These are phyloP conservation scores for Mangifera indica DNA, from an alignment of 345 rosid genomes.

Conservation along the genomic window DNA sequence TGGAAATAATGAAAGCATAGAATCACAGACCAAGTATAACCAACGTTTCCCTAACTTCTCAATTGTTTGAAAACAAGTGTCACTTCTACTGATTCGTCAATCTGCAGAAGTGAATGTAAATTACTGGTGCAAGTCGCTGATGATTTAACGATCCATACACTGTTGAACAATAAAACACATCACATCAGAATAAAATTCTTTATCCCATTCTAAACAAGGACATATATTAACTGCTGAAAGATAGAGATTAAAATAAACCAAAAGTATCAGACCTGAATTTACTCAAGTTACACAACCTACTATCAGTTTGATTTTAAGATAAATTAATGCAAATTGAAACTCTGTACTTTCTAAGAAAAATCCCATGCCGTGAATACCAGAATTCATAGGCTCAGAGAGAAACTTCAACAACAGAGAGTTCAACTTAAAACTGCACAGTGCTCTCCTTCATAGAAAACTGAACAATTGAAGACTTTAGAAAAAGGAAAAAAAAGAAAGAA, in stretches of 20 bases:
- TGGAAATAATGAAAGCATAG: constrained; percentile 43
- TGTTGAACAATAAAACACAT: constrained; percentile 22
- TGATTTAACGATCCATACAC: constrained; percentile 18
- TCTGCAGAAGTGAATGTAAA: constrained; percentile 9
- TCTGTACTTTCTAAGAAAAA: no score
- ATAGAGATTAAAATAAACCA: neutral
- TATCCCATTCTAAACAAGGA: neutral
- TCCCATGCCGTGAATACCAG: neutral
- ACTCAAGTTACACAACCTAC: neutral
- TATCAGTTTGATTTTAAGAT: neutral
- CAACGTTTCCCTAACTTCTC: constrained; percentile 7
- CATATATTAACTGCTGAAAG: neutral
- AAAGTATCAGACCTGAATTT: neutral
- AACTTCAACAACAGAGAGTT: neutral
- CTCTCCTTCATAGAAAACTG: neutral
- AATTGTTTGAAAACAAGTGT: neutral
- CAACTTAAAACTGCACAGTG: neutral
- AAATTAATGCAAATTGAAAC: neutral
- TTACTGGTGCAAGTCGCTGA: constrained; percentile 21
- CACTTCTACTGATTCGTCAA: constrained; percentile 6
- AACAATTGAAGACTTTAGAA: neutral
- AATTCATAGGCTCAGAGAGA: neutral
- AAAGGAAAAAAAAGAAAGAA: neutral
- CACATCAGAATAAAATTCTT: constrained; percentile 14
- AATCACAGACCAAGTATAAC: constrained; percentile 25